These are phyloP conservation scores for Alternaria viburni DNA, from an alignment of 2,329 filamentous ascomycete genomes.

Conservation along the genomic window DNA sequence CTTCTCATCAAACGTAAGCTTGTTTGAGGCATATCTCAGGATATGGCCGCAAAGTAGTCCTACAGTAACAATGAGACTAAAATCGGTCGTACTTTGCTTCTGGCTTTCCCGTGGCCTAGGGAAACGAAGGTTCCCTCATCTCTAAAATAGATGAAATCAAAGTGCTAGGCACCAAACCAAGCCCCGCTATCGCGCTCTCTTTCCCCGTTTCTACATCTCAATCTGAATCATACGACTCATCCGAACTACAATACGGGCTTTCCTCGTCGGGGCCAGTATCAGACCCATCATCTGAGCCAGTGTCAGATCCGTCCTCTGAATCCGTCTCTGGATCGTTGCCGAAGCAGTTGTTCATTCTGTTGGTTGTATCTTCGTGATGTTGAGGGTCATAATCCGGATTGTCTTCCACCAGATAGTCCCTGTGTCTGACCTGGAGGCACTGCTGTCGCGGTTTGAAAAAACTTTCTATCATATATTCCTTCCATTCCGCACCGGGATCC, in stretches of 20 bases:
- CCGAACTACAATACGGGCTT: neutral
- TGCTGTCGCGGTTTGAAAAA: neutral
- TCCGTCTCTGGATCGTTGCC: neutral
- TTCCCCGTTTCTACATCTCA: neutral
- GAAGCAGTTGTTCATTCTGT: neutral
- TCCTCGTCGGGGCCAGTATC: neutral
- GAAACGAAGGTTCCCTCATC: neutral
- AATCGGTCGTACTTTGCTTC: neutral
- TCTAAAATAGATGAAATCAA: neutral
- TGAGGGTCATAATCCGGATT: neutral
- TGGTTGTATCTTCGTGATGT: neutral
- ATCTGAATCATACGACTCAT: neutral
- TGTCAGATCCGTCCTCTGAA: neutral
- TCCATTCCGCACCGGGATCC: neutral
- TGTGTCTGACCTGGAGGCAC: neutral
- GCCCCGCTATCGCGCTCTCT: neutral
- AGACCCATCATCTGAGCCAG: neutral
- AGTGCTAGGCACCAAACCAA: neutral
- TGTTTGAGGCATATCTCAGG: neutral
- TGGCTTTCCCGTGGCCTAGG: neutral
- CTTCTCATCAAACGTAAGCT: neutral
- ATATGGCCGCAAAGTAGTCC: neutral
- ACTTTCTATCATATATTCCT: neutral
- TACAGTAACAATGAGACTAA: neutral
- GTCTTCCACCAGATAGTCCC: neutral